Evolutionary conservation across 1,284 basidiomycete species (phyloP).

Genomic region (Spongispora temasekensis): DNA sequence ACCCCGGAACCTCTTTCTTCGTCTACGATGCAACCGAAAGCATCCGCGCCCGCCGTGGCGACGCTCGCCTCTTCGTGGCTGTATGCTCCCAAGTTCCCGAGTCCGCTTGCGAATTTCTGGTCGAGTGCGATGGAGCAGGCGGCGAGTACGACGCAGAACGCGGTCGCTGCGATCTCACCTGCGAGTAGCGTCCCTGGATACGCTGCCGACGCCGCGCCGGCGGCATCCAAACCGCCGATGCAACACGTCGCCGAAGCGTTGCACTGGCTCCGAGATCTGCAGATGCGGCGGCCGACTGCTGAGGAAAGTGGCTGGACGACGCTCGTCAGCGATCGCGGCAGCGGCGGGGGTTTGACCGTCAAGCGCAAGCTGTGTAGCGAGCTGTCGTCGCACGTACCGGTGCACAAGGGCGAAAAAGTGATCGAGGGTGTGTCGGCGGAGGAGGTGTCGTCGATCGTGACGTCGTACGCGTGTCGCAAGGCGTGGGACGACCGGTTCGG

Average conservation of each 20-base stretch:
- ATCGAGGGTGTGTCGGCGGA: constrained; percentile 95
- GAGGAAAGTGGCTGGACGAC: constrained; percentile 68
- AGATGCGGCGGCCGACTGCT: constrained; percentile 61
- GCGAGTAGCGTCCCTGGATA: constrained; percentile 36
- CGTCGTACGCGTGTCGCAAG: constrained; percentile 71
- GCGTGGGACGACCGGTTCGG: constrained; percentile 88
- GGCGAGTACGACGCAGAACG: constrained; percentile 67
- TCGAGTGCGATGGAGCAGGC: constrained; percentile 75
- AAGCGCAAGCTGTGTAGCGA: constrained; percentile 76
- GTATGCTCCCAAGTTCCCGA: constrained; percentile 62
- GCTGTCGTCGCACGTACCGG: constrained; percentile 80
- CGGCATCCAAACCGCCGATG: constrained; percentile 65
- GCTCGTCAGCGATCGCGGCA: constrained; percentile 63
- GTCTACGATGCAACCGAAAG: too few relatives aligned
- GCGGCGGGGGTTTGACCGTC: constrained; percentile 64
- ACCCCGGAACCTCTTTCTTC: constrained; percentile 24
- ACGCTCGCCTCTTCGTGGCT: constrained; percentile 44
- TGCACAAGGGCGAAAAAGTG: constrained; percentile 90
- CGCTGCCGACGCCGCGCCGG: constrained; percentile 40
- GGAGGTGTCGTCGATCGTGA: constrained; percentile 77
- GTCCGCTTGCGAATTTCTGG: constrained; percentile 73
- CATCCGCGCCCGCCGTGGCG: too few relatives aligned
- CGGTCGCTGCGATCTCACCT: constrained; percentile 71
- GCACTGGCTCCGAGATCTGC: constrained; percentile 75
- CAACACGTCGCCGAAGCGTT: constrained; percentile 80